A percentile compares a stretch with the other conserved stretches of the same genome.
These are phyloP conservation scores for Pythium angustatum DNA, from an alignment of 352 stramenopile species.

Conservation along the genomic window DNA sequence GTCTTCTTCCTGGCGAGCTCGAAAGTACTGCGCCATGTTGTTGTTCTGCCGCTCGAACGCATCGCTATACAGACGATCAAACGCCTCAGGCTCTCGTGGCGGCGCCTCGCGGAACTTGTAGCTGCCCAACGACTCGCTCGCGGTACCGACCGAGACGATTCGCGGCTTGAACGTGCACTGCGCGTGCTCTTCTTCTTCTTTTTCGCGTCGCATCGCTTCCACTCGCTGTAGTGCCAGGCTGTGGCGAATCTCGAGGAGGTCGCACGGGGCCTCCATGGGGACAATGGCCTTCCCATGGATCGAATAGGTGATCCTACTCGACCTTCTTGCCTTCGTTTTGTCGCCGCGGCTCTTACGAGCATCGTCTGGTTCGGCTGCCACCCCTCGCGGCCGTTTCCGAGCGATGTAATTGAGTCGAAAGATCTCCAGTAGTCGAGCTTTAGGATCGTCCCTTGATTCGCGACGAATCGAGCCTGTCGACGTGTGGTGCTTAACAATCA, in stretches of 20 bases:
- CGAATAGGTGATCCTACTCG: constrained; percentile 6
- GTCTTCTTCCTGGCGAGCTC: constrained; percentile 43
- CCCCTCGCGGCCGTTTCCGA: constrained; percentile 26
- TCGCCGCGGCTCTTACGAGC: background rate
- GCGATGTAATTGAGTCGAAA: constrained; percentile 43
- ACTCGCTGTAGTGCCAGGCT: constrained; percentile 26
- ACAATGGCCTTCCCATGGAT: constrained; percentile 17
- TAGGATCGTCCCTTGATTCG: background rate
- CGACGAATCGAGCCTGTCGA: background rate
- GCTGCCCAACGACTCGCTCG: constrained; percentile 5
- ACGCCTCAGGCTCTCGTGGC: constrained; percentile 21
- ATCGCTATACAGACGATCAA: constrained; percentile 57
- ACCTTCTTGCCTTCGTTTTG: background rate
- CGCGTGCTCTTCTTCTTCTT: constrained; percentile 41
- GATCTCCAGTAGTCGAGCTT: constrained; percentile 26
- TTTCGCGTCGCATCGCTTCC: constrained; percentile 34
- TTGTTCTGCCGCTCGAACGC: constrained; percentile 55
- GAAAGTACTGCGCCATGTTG: constrained; percentile 37
- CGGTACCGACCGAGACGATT: constrained; percentile 14
- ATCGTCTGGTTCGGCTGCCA: background rate
- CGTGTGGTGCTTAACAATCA: constrained; percentile 25
- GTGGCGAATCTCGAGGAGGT: constrained; percentile 42
- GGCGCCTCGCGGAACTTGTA: constrained; percentile 1
- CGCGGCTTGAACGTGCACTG: constrained; percentile 59
- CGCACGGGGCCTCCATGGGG: background rate